Conservation (phyloP, 257 asterid genomes). For the Solanum tacnaense region DNA sequence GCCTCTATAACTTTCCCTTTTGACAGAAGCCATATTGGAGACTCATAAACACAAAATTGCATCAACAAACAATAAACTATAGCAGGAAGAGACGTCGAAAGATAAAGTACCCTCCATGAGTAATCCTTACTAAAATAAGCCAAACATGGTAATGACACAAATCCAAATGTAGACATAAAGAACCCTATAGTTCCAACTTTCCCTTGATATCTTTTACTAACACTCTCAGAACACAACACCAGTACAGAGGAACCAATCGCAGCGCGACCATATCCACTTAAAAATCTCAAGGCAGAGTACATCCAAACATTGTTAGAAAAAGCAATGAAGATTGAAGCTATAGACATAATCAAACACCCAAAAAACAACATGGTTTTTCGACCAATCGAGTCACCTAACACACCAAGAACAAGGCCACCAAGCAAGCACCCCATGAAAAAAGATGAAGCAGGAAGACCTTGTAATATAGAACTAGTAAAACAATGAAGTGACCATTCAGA, state of each 20-base stretch:
- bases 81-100: slow-evolving; percentile 22
- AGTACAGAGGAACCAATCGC: slow-evolving; percentile 26
- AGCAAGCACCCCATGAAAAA: slow-evolving; percentile 36
- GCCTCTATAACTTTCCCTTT: slow-evolving; percentile 16
- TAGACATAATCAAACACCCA: slow-evolving; percentile 32
- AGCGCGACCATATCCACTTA: slow-evolving; percentile 35
- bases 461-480: slow-evolving; percentile 7
- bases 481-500: slow-evolving; percentile 55
- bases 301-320: slow-evolving; percentile 33
- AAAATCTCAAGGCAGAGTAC: slow-evolving; percentile 22
- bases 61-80: slow-evolving; percentile 23
- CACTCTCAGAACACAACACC: slow-evolving; percentile 36
- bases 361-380: slow-evolving; percentile 30
- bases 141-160: slow-evolving; percentile 29
- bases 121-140: slow-evolving; percentile 20
- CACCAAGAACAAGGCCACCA: slow-evolving; percentile 32
- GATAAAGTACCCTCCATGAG: slow-evolving; percentile 41
- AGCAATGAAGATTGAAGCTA: slow-evolving; percentile 18
- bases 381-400: slow-evolving; percentile 32
- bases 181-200: slow-evolving; percentile 30
- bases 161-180: slow-evolving; percentile 28
- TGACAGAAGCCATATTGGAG: slow-evolving; percentile 40
- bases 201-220: slow-evolving; percentile 32
- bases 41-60: slow-evolving; percentile 22
- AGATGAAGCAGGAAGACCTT: slow-evolving; percentile 41